Percentiles rank a stretch among this genome's conserved stretches.
Evolutionary conservation across 306 rosid species (phyloP).

Genomic region (Argentina anserina): DNA sequence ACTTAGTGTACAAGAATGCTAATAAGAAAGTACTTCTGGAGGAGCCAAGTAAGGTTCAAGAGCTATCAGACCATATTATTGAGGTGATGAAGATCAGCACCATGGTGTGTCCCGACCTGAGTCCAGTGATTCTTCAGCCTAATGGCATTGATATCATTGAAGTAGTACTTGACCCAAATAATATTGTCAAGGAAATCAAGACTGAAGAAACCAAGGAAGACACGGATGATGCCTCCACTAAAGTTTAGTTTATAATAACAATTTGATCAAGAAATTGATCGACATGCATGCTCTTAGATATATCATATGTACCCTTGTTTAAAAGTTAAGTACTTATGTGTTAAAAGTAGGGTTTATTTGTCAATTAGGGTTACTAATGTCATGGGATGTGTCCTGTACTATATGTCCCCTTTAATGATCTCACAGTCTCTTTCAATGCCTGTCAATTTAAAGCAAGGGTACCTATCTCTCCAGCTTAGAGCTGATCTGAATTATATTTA

Average conservation of each 20-base stretch:
- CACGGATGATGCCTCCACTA: conserved; percentile 1
- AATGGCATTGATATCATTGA: conserved; percentile 9
- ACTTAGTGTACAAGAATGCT: conserved; percentile 56
- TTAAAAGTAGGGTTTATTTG: not conserved
- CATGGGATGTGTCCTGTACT: not conserved
- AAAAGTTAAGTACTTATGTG: not conserved
- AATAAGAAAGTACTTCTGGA: conserved; percentile 26
- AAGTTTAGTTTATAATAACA: conserved; percentile 4
- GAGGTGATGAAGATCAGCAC: conserved; percentile 52
- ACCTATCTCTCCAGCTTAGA: not conserved
- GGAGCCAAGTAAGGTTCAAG: conserved; percentile 51
- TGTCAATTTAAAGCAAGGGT: not conserved
- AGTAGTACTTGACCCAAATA: conserved; percentile 11
- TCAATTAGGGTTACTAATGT: not conserved
- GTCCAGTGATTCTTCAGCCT: conserved; percentile 26
- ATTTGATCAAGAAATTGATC: not conserved
- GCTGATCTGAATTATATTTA: not conserved
- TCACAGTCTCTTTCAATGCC: not conserved
- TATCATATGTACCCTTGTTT: not conserved
- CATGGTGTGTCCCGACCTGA: conserved; percentile 40
- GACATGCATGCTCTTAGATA: not conserved
- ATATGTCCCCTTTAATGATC: not conserved
- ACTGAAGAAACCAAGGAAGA: conserved; percentile 22
- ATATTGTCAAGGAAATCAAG: conserved; percentile 26
- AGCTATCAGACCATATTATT: conserved; percentile 50